Base-by-base conservation (phyloP, 805 yeast species). In the Saccharomycopsis guyanensis region DNA sequence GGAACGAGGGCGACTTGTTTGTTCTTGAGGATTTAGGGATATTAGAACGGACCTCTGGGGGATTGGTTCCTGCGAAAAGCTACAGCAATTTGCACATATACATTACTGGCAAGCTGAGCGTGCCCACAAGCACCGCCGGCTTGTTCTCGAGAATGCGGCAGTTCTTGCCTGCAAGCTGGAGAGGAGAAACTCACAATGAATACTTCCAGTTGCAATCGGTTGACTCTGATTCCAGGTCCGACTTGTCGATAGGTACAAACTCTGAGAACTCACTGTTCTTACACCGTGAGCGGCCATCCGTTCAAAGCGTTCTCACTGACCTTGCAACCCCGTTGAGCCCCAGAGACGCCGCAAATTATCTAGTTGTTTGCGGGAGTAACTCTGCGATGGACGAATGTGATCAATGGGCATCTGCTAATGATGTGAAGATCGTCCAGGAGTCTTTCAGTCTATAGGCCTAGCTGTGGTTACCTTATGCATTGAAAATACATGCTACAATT, bases 1-100 rank as follows among this genome's bases (percentile, higher is more conserved):
- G 71, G 37, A 68, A 66, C 45, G 63, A 62, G 38, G 55, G 61
- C 2, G 86, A 81, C 55, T 49, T 71, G 15, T 72, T 68, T 56
- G 57, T 79, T 5, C 57, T 78, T 34, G 62, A 66, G 12, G 67
- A 70, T 19, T 53, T 74, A 13, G 53, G 59, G 1, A 46, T 67
- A 2, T 15, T 49, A 20, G 23, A 42, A 4, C 37, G 34, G 23
- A 6, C 25, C 15, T 27, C 29, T 10, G 29, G 10, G 29, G 29
- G 29, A 6, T 10, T 20, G 3, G 48, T 55, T 3, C 47, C 37
- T 16, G 68, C 66, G 4, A 25, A 25, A 10, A 10, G 29, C 10
- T 25, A 25, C 10, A 10, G 10, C 10, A 25, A 25, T 10, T 25
- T 25, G 6, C 29, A 25, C 29, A 10, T 25, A 6, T 25, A 25